Evolutionary conservation across 257 asterid species (phyloP), one percentile per base, ranked within the genome.

Genomic region (Primulina eburnea): DNA sequence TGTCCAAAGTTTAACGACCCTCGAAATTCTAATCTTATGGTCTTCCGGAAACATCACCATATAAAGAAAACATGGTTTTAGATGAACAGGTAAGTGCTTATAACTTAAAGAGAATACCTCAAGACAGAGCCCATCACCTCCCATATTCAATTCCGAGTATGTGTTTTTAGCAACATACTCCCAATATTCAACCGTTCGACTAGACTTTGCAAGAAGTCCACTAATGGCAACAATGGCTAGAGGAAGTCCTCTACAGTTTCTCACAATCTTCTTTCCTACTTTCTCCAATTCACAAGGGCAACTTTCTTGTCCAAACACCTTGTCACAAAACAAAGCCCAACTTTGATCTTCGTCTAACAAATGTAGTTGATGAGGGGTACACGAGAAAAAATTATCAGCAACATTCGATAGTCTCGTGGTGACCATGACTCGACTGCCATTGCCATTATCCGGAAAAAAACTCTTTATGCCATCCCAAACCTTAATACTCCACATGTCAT

Each of bases 41-140:
- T 71, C 78, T 43, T 26, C 66, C 1, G 35, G 58, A 32, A 77
- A 81, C 47, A 72, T 71, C 4, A 63, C 77, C 26, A 76, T 60
- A 63, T 76, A 76, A 7, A 77, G 78, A 20, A 77, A 58, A 52
- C 78, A 77, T 2, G 70, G 57, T 9, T 59, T 61, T 12, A 80
- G 68, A 64, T 11, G 50, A 64, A 71, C 65, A 5, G 82, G 79
- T 64, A 80, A 66, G 62, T 80, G 74, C 3, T 40, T 59, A 55
- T 80, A 56, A 24, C 82, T 76, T 26, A 30, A 21, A 18, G 75
- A 70, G 11, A 77, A 24, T 14, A 67, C 6, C 7, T 58, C 72
- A n/a, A 14, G 29, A 26, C 52, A 71, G 2, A 29, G 16, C 5
- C n/a, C 50, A 33, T 57, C 60, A 20, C 35, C 24, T 43, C 30